Percentiles rank a stretch among this genome's conserved stretches.
These are phyloP conservation scores for Rhexocercosporidium sp. DNA, from an alignment of 2,329 filamentous ascomycete genomes.

Conservation along the genomic window DNA sequence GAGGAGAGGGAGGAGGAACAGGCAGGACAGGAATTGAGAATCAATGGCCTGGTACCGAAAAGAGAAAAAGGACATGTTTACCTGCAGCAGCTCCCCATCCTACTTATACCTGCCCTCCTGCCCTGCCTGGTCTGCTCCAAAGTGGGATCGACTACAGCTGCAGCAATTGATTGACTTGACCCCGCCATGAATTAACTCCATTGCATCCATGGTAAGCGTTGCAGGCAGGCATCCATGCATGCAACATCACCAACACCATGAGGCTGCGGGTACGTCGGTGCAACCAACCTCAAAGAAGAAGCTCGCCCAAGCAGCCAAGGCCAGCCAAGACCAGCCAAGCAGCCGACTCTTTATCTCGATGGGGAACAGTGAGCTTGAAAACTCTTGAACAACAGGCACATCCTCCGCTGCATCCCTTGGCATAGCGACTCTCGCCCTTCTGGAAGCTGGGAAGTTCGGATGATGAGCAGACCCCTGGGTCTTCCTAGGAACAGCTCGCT, in stretches of 20 bases:
- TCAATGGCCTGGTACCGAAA: background rate
- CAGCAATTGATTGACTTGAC: background rate
- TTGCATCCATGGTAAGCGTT: background rate
- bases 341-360: background rate
- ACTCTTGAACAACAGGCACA: background rate
- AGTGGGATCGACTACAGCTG: background rate
- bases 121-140: background rate
- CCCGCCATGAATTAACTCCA: background rate
- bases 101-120: background rate
- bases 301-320: background rate
- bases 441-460: background rate
- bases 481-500: too few relatives aligned
- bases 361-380: background rate
- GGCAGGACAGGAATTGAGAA: background rate
- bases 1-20: background rate
- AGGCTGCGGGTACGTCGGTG: slow-evolving; percentile 1
- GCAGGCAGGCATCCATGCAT: background rate
- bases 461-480: background rate
- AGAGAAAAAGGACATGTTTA: background rate
- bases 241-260: background rate
- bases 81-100: background rate
- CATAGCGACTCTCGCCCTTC: background rate
- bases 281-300: background rate
- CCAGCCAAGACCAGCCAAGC: background rate
- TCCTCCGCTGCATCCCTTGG: background rate